Evolutionary conservation across 2,329 filamentous ascomycete genomes (phyloP).

Genomic region (Trichoderma koningii): DNA sequence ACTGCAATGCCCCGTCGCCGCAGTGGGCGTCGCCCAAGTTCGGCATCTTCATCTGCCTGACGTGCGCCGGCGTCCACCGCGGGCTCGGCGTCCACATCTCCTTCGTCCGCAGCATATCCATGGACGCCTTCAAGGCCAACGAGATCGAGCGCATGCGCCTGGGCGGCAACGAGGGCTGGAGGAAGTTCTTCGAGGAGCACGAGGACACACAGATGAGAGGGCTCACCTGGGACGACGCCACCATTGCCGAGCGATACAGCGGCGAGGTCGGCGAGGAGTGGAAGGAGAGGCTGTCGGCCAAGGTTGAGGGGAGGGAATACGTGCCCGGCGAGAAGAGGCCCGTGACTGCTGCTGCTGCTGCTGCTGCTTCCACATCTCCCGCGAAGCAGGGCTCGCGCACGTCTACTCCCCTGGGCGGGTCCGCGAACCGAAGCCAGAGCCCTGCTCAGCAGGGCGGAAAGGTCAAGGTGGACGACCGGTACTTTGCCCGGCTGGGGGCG

Average conservation of each 20-base stretch:
- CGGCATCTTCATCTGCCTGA: slow-evolving; percentile 97
- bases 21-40: slow-evolving; percentile 99
- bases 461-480: slow-evolving; percentile 76
- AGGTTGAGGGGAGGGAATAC: slow-evolving; percentile 86
- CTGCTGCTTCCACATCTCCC: too few relatives aligned
- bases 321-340: slow-evolving; percentile 68
- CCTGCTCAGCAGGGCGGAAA: slow-evolving; percentile 45
- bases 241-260: slow-evolving; percentile 87
- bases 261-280: slow-evolving; percentile 91
- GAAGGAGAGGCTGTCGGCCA: slow-evolving; percentile 85
- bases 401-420: slow-evolving; percentile 46
- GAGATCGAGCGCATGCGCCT: slow-evolving; percentile 94
- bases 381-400: slow-evolving; percentile 43
- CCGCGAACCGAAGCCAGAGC: slow-evolving; percentile 46
- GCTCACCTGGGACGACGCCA: slow-evolving; percentile 79
- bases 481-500: slow-evolving; percentile 81
- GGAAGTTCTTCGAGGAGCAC: slow-evolving; percentile 79
- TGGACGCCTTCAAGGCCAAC: slow-evolving; percentile 94
- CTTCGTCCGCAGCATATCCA: slow-evolving; percentile 95
- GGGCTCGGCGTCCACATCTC: slow-evolving; percentile 97
- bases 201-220: slow-evolving; percentile 66
- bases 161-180: slow-evolving; percentile 87
- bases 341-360: slow-evolving; percentile 35
- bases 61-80: slow-evolving; percentile 91
- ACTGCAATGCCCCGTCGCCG: slow-evolving; percentile 91